A percentile compares a stretch with the other conserved stretches of the same genome.
These are phyloP conservation scores for Lecanicillium sp. DNA, from an alignment of 2,329 filamentous ascomycete genomes.

Conservation along the genomic window DNA sequence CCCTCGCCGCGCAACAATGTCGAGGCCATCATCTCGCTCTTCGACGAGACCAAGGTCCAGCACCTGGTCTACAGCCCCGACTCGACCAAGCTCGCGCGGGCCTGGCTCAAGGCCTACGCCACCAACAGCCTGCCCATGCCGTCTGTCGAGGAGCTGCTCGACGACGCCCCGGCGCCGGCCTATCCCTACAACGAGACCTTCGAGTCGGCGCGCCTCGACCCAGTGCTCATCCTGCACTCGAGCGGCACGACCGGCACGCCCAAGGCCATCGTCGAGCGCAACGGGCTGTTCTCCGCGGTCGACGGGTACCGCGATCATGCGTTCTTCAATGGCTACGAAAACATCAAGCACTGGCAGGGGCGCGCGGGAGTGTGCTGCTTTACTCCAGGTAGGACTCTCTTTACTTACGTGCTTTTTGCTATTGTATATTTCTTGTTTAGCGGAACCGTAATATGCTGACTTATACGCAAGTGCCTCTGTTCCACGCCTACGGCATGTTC, in stretches of 20 bases:
- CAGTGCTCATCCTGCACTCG: slow-evolving; percentile 36
- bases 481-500: no score
- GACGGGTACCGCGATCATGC: background rate
- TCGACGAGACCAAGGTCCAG: slow-evolving; percentile 37
- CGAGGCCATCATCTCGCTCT: slow-evolving; percentile 38
- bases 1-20: slow-evolving; percentile 38
- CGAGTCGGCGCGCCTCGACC: slow-evolving; percentile 36
- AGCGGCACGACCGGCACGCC: slow-evolving; percentile 41
- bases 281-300: background rate
- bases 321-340: background rate
- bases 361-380: background rate
- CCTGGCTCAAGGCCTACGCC: slow-evolving; percentile 15
- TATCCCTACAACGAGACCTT: slow-evolving; percentile 36
- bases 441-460: no score
- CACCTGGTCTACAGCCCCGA: slow-evolving; percentile 25
- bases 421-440: background rate
- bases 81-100: slow-evolving; percentile 6
- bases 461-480: no score
- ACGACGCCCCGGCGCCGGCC: slow-evolving; percentile 26
- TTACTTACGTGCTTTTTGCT: background rate
- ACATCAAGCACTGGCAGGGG: background rate
- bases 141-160: slow-evolving; percentile 30
- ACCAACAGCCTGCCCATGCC: slow-evolving; percentile 34
- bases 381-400: background rate
- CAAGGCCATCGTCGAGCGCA: slow-evolving; percentile 30